Percentiles rank a stretch among this genome's conserved stretches.
phyloP scores from a whole-genome alignment of 257 asterid species.

The Jacaranda mimosifolia region DNA sequence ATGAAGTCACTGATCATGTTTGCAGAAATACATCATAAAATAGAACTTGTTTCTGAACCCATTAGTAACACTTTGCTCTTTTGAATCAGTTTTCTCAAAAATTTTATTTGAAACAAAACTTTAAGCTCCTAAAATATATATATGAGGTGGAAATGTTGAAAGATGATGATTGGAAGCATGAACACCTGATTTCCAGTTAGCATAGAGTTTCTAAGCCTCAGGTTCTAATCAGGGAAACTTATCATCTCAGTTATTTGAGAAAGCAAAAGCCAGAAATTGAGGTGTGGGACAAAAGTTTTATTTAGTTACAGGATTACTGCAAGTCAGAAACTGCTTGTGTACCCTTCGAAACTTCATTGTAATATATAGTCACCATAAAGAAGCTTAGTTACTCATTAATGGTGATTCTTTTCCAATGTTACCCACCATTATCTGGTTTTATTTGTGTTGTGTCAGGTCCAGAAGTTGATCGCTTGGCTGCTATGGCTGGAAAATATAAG shows the following conservation, averaged over 20 bases:
- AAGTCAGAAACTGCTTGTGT: slow-evolving; percentile 1
- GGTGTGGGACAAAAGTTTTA: neutral
- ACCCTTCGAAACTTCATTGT: neutral
- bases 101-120: no score
- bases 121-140: neutral
- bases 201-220: neutral
- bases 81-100: no score
- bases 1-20: no score
- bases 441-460: slow-evolving; percentile 63
- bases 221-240: neutral
- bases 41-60: no score
- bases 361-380: neutral
- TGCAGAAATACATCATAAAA: no score
- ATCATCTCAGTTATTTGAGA: neutral
- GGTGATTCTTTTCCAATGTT: neutral
- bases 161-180: slow-evolving; percentile 1
- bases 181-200: neutral
- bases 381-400: neutral
- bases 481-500: slow-evolving; percentile 95
- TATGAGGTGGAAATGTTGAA: neutral
- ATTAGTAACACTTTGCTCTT: no score
- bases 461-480: slow-evolving; percentile 91
- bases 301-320: neutral
- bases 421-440: neutral
- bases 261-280: neutral